Evolutionary conservation across 495 filamentous ascomycete species (phyloP).

Genomic region (Tuber borchii): DNA sequence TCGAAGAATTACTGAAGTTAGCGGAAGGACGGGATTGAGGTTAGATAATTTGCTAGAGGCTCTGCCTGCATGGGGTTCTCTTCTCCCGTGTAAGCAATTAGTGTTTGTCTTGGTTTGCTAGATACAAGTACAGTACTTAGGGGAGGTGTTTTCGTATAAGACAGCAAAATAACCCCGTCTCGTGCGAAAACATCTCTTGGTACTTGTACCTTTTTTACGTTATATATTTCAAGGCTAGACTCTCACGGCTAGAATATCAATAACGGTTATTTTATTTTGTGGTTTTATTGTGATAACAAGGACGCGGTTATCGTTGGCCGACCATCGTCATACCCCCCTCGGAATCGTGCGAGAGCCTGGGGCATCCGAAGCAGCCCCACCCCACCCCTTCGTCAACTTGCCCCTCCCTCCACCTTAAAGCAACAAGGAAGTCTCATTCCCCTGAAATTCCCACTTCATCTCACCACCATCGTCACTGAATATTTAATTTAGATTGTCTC

Average conservation of each 20-base stretch:
- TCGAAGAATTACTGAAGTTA: constrained; percentile 40
- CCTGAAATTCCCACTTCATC: constrained; percentile 3
- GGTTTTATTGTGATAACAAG: background rate
- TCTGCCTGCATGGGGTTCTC: background rate
- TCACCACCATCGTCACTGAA: background rate
- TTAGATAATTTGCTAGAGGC: background rate
- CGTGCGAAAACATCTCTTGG: too few relatives aligned
- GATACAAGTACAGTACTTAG: background rate
- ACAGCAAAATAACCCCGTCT: too few relatives aligned
- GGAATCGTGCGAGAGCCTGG: background rate
- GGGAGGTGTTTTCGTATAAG: too few relatives aligned
- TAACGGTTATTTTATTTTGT: background rate
- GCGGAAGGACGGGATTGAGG: constrained; percentile 27
- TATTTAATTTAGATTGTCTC: background rate
- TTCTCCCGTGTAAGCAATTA: background rate
- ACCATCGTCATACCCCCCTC: background rate
- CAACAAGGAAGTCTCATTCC: constrained; percentile 13
- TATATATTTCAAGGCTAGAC: background rate
- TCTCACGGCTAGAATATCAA: background rate
- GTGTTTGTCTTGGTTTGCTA: background rate
- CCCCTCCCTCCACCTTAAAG: constrained; percentile 20
- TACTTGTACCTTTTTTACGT: background rate
- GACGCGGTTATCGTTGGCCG: background rate
- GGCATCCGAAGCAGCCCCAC: constrained; percentile 31
- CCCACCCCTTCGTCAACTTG: constrained; percentile 7